Evolutionary conservation across 2,329 filamentous ascomycete genomes (phyloP).

Genomic region (Aspergillus ibericus): DNA sequence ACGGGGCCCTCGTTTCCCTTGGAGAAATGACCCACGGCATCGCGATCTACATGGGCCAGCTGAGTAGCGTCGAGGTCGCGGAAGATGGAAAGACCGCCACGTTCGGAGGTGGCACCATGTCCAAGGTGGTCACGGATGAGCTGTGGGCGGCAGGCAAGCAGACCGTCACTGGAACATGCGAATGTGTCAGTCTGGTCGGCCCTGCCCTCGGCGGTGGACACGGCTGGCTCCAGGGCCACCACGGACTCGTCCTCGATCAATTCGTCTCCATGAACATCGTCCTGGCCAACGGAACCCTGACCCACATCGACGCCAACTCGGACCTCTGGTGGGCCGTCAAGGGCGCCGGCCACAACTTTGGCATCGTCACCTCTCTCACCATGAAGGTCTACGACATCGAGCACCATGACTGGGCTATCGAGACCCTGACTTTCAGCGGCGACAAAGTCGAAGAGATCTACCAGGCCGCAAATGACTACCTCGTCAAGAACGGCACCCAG

Average conservation of each 20-base stretch:
- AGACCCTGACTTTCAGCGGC: slow-evolving; percentile 48
- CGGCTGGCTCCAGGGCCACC: slow-evolving; percentile 54
- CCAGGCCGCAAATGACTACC: slow-evolving; percentile 47
- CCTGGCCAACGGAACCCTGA: slow-evolving; percentile 49
- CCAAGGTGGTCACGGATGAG: slow-evolving; percentile 48
- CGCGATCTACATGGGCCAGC: slow-evolving; percentile 50
- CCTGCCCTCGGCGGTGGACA: slow-evolving; percentile 60
- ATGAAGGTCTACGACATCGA: slow-evolving; percentile 50
- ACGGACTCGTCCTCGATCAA: slow-evolving; percentile 57
- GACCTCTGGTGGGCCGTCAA: slow-evolving; percentile 60
- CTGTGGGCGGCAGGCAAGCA: slow-evolving; percentile 56
- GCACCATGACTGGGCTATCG: slow-evolving; percentile 39
- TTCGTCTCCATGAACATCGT: slow-evolving; percentile 55
- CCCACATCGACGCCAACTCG: slow-evolving; percentile 41
- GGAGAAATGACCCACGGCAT: slow-evolving; percentile 53
- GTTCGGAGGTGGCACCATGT: slow-evolving; percentile 50
- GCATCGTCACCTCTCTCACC: slow-evolving; percentile 53
- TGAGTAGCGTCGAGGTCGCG: slow-evolving; percentile 43
- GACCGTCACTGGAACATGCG: slow-evolving; percentile 54
- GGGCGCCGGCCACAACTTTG: slow-evolving; percentile 61
- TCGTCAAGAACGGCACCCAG: slow-evolving; percentile 47
- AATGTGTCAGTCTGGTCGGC: slow-evolving; percentile 51
- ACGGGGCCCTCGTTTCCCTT: slow-evolving; percentile 53
- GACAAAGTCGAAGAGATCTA: slow-evolving; percentile 54
- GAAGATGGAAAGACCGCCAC: slow-evolving; percentile 49